These are phyloP conservation scores for Daphne laureola DNA, from an alignment of 441 rosid species.

Conservation along the genomic window DNA sequence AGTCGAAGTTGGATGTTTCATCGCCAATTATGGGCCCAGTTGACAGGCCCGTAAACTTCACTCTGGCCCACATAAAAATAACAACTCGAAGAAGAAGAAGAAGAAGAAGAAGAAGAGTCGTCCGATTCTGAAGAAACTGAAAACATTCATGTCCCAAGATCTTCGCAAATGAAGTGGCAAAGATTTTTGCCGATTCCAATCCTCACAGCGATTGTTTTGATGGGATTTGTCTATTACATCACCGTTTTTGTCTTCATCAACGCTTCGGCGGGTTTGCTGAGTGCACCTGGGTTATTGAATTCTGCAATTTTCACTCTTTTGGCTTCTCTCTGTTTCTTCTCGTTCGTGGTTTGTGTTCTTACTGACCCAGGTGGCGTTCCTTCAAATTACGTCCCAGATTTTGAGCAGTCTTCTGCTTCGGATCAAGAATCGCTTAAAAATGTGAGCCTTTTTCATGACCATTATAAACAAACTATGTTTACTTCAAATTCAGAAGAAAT, in stretches of 20 bases:
- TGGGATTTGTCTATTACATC: slow-evolving; percentile 53
- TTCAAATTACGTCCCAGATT: slow-evolving; percentile 56
- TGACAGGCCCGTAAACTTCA: too few species aligned
- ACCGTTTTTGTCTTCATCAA: slow-evolving; percentile 57
- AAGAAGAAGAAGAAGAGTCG: not conserved
- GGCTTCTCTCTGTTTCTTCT: slow-evolving; percentile 42
- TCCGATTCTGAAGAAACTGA: not conserved
- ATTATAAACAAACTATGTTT: too few species aligned
- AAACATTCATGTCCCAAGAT: slow-evolving; percentile 16
- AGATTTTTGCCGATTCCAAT: slow-evolving; percentile 58
- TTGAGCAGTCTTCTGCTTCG: slow-evolving; percentile 35
- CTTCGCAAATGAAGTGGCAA: slow-evolving; percentile 38
- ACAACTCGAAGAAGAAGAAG: not conserved
- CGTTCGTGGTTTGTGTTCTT: slow-evolving; percentile 44
- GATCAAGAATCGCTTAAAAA: slow-evolving; percentile 33
- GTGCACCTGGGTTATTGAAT: slow-evolving; percentile 53
- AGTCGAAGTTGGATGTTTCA: too few species aligned
- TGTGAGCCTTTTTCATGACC: slow-evolving; percentile 28
- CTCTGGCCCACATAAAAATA: not conserved
- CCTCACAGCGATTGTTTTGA: slow-evolving; percentile 33
- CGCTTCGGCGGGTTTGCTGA: slow-evolving; percentile 59
- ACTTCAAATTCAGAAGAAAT: too few species aligned
- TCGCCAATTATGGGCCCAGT: too few species aligned
- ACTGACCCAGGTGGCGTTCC: slow-evolving; percentile 74
- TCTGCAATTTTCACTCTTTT: slow-evolving; percentile 43